Percentiles rank a stretch among this genome's conserved stretches.
These are phyloP conservation scores for Neonectria magnoliae DNA, from an alignment of 2,329 filamentous ascomycete species.

Conservation along the genomic window DNA sequence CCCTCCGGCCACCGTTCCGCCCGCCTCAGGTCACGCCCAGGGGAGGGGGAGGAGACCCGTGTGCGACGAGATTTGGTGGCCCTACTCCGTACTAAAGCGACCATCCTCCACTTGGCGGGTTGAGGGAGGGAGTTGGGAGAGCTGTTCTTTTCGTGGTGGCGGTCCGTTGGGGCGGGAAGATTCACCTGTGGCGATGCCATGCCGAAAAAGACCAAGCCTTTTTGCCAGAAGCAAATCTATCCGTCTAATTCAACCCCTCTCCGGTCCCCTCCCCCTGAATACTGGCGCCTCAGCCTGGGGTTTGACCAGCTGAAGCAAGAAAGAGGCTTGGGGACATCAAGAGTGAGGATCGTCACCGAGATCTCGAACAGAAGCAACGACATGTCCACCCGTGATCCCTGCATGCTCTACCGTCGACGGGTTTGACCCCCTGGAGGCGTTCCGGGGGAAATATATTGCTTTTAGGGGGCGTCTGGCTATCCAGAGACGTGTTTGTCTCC, in stretches of 20 bases:
- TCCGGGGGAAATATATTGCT: conserved; percentile 14
- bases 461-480: neutral
- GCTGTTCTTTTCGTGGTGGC: neutral
- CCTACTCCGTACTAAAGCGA: neutral
- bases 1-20: conserved; percentile 21
- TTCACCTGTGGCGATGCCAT: neutral
- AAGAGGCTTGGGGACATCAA: neutral
- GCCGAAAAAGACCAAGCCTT: neutral
- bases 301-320: conserved; percentile 3
- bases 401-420: neutral
- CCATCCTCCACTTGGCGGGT: neutral
- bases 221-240: conserved; percentile 9
- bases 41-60: conserved; percentile 2
- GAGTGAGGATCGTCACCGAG: conserved; percentile 10
- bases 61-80: conserved; percentile 1
- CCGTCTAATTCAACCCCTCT: neutral
- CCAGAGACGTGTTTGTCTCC: neutral
- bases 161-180: neutral
- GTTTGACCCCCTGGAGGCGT: neutral
- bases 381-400: conserved; percentile 12
- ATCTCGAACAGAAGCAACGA: conserved; percentile 17
- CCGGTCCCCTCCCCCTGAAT: conserved; percentile 1
- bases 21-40: conserved; percentile 20
- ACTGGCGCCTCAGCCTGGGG: conserved; percentile 2
- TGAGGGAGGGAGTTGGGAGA: neutral